These are phyloP conservation scores for Parathielavia hyrcaniae DNA, from an alignment of 495 filamentous ascomycete genomes.

Conservation along the genomic window DNA sequence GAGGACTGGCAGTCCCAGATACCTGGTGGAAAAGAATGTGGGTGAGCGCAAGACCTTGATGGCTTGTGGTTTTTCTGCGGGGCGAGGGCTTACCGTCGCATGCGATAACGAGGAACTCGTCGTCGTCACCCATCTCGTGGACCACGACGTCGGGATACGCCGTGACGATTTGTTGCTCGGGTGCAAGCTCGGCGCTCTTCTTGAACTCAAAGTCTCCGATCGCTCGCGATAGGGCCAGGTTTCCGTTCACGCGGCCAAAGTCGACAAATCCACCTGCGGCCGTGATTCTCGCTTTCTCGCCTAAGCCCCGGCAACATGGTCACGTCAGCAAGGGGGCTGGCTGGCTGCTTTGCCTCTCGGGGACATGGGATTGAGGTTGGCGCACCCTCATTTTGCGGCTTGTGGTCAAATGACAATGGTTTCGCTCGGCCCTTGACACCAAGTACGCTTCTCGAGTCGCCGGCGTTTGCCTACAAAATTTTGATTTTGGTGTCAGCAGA, in stretches of 20 bases:
- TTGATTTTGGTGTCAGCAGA: slow-evolving; percentile 22
- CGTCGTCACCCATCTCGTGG: slow-evolving; percentile 84
- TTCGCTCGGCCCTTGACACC: slow-evolving; percentile 96
- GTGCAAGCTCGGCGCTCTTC: slow-evolving; percentile 92
- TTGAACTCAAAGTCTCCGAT: slow-evolving; percentile 99
- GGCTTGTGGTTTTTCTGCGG: not conserved
- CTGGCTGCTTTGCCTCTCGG: not conserved
- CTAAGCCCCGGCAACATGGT: slow-evolving; percentile 42
- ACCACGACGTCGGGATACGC: slow-evolving; percentile 89
- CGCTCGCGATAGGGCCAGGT: slow-evolving; percentile 92
- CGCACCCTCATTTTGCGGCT: slow-evolving; percentile 93
- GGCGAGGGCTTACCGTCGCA: slow-evolving; percentile 76
- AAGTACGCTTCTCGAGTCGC: slow-evolving; percentile 88
- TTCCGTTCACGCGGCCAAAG: slow-evolving; percentile 96
- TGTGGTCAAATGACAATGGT: slow-evolving; percentile 95
- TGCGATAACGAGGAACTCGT: slow-evolving; percentile 94
- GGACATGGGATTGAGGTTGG: not conserved
- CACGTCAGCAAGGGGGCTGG: slow-evolving; percentile 24
- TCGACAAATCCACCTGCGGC: slow-evolving; percentile 97
- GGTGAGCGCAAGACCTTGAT: not conserved
- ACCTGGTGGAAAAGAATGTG: slow-evolving; percentile 46
- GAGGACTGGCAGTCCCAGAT: slow-evolving; percentile 99
- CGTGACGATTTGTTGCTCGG: slow-evolving; percentile 96
- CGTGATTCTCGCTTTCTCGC: slow-evolving; percentile 91
- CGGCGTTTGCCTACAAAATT: slow-evolving; percentile 73